Conservation (phyloP, 345 rosid species). For the Populus ilicifolia region DNA sequence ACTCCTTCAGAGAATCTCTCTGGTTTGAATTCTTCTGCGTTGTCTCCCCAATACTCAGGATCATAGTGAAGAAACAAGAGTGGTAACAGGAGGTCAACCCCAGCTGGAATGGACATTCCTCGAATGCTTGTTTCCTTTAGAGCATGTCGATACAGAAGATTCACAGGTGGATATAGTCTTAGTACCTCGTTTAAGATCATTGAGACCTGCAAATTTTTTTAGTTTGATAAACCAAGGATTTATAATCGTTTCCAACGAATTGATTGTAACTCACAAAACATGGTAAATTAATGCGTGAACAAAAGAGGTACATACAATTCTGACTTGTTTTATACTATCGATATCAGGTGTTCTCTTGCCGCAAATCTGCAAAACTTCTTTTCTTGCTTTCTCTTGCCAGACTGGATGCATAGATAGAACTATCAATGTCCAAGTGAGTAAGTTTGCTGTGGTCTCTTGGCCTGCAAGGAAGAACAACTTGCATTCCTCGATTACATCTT, state of each 20-base stretch:
- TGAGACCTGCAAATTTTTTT: too few relatives aligned
- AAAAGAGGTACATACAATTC: constrained; percentile 24
- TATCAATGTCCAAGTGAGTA: constrained; percentile 46
- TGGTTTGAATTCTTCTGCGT: not conserved
- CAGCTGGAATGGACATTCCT: too few relatives aligned
- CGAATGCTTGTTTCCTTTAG: too few relatives aligned
- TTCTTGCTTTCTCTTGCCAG: constrained; percentile 56
- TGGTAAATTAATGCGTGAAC: not conserved
- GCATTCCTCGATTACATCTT: constrained; percentile 55
- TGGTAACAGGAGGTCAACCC: too few relatives aligned
- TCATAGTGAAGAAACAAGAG: too few relatives aligned
- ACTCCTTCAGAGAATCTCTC: constrained; percentile 1
- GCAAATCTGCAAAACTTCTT: constrained; percentile 42
- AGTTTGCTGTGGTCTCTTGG: constrained; percentile 54
- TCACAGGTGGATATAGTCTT: too few relatives aligned
- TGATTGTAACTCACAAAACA: too few relatives aligned
- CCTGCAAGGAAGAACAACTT: constrained; percentile 53
- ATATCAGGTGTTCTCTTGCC: constrained; percentile 23
- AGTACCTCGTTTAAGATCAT: too few relatives aligned
- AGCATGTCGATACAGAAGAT: too few relatives aligned
- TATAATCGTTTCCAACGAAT: too few relatives aligned
- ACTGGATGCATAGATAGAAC: constrained; percentile 46
- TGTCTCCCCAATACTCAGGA: too few relatives aligned
- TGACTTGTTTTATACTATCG: constrained; percentile 32
- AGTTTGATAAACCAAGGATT: too few relatives aligned